Base-by-base conservation (phyloP, 2,329 filamentous ascomycete species). In the Podosphaera fusca region DNA sequence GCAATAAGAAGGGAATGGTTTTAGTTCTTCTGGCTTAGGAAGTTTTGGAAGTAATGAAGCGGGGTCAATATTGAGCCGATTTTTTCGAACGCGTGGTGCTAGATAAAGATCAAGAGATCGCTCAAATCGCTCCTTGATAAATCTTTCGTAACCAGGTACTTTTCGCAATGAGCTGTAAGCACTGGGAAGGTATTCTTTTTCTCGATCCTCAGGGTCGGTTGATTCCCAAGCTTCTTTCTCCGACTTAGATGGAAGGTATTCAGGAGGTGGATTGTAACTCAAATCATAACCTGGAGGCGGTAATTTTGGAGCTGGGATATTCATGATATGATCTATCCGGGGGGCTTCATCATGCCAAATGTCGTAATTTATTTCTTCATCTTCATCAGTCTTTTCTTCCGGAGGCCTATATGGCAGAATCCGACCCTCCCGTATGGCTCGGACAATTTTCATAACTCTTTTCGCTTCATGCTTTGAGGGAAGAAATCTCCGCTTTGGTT, bases 381-480 rank as follows among this genome's bases (percentile, higher is more conserved):
- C 81, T 56, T 85, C 79, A 61, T 89, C 80, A 60, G 82, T 77
- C 63, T 87, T 72, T 61, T 78, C 85, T 65, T 81, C 76, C 0
- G 81, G 81, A 3, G 87, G 80, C 67, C 82, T 87, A 72, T 94
- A 94, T 3, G 94, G 94, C 65, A 94, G 73, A 63, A 98, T 96
- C 55, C 88, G 81, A 40, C 94, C 92, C 70, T 96, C 90, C 62
- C 85, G 82, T 63, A 98, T 98, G 42, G 92, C 92, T 66, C 86
- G 87, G 56, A 96, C 92, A 65, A 98, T 81, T 73, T 98, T 96
- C 80, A 95, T 95, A 55, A 98, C 80, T 58, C 89, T 81, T 74
- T 95, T 95, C 36, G 87, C 85, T 70, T 98, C 92, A 69, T 98
- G 87, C 71, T 95, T 96, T 52, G 90, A 96, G 5, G 94, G 92